Base-by-base conservation (phyloP, 805 yeast species). In the Teunomyces barrocoloradensis region DNA sequence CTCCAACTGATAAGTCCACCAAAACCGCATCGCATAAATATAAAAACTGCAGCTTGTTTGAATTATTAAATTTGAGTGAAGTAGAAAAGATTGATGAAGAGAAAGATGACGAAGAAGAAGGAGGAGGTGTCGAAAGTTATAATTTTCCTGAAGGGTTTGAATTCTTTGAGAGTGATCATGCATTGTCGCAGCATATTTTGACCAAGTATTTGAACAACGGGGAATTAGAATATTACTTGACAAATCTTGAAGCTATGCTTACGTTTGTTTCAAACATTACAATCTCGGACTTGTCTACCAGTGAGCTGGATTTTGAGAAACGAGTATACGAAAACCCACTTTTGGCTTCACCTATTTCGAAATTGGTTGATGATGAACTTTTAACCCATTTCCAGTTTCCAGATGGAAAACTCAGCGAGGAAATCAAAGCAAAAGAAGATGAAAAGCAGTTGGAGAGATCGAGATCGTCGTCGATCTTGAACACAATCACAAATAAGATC, bases 241-340 rank as follows among this genome's bases (percentile, higher is more conserved):
- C 77, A 3, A 73, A 73, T 52, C 67, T 71, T 44, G 77, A 73
- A 45, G 77, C 77, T 3, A 64, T 69, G 13, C 56, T 71, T 11
- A 64, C 58, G 39, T 73, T 66, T 53, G 56, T 72, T 32, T 65
- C 68, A 48, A 69, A 66, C 41, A 64, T 71, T 5, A 66, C 74
- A 1, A 50, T 69, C 11, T 49, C 53, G 13, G 75, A 68, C 36
- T 56, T 71, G 33, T 25, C 35, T 34, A 10, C 47, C 52, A 6
- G 52, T 17, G 47, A 42, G 7, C 27, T 39, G 33, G 39, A 30
- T 27, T n/a, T 34, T 23, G 44, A 28, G 0, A 18, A 21, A 21
- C 18, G 18, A 9, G 34, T 30, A 23, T n/a, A 11, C 10, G 37
- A 28, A 21, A 23, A 44, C 29, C 46, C 32, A 11, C 15, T 36